Base-by-base conservation (phyloP, 768 basidiomycete genomes). In the Leccinum sublutescens region DNA sequence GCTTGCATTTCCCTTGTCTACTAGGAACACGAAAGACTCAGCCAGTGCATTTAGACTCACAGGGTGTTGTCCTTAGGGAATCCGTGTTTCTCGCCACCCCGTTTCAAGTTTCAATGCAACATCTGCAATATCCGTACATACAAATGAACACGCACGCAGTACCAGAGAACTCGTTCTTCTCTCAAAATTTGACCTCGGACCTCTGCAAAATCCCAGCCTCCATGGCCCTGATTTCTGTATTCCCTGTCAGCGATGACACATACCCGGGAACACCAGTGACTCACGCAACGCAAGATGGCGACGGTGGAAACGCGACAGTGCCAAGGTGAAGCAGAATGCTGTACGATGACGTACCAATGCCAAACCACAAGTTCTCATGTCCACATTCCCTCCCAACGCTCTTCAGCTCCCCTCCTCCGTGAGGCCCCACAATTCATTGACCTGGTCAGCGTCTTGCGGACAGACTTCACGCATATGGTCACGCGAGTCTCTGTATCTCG, bases 381-480 rank as follows among this genome's bases (percentile, higher is more conserved):
- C 74, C 73, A 47, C 62, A 71, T 19, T 71, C 58, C 51, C 68
- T 68, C 69, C 71, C 75, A 19, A 66, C 64, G 2, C 81, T 78
- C 1, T 77, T 71, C 21, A 84, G 65, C 66, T 89, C 87, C 0
- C 87, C 85, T 91, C 85, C 19, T 78, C 73, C 61, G 86, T 79
- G 50, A 87, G 55, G n/a, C 86, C 84, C 89, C 88, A 85, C 15
- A 89, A 69, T 15, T 74, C 72, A 33, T 79, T 76, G 59, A 86
- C 74, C 67, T 78, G 74, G 56, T 77, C 67, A 0, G 75, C 77
- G 2, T 83, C 65, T 38, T 80, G 74, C 9, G 79, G 74, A 1
- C 82, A 79, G 5, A 86, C 68, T 1, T 73, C 69, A 36, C 72
- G 73, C 53, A 83, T 68, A 21, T 76, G 71, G 11, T 76, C 73